Conservation (phyloP, 768 basidiomycete genomes). For the Suillus alpinus region DNA sequence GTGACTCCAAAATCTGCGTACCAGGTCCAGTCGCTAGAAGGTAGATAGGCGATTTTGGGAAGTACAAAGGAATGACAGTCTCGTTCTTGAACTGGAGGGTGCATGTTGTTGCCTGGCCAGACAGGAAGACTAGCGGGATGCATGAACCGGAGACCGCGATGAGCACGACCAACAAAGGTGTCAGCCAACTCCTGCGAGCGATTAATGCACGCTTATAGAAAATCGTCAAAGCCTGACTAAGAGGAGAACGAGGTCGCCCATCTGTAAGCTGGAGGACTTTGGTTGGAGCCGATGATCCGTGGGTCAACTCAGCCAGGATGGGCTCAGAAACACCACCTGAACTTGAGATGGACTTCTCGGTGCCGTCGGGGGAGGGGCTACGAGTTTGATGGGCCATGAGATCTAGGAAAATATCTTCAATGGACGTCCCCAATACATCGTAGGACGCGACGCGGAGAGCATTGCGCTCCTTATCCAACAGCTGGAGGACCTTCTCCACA, state of each 20-base stretch:
- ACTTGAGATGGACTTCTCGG: conserved; percentile 17
- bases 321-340: not conserved
- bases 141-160: conserved; percentile 62
- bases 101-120: conserved; percentile 51
- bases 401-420: conserved; percentile 80
- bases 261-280: conserved; percentile 41
- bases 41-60: conserved; percentile 45
- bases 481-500: conserved; percentile 54
- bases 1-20: conserved; percentile 46
- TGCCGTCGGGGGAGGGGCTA: conserved; percentile 23
- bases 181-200: conserved; percentile 65
- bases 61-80: conserved; percentile 48
- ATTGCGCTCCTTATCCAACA: conserved; percentile 46
- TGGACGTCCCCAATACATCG: conserved; percentile 68
- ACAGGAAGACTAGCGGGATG: conserved; percentile 66
- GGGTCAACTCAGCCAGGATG: conserved; percentile 1
- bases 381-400: conserved; percentile 51
- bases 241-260: conserved; percentile 53
- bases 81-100: conserved; percentile 35
- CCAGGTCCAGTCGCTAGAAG: conserved; percentile 28
- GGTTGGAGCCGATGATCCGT: conserved; percentile 5
- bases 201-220: conserved; percentile 70
- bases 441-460: conserved; percentile 46
- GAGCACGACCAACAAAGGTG: conserved; percentile 50
- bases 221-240: conserved; percentile 68